Evolutionary conservation across 108 stramenopile species (phyloP), one percentile per base, ranked within the genome.

Genomic region (Fragilaria radians): DNA sequence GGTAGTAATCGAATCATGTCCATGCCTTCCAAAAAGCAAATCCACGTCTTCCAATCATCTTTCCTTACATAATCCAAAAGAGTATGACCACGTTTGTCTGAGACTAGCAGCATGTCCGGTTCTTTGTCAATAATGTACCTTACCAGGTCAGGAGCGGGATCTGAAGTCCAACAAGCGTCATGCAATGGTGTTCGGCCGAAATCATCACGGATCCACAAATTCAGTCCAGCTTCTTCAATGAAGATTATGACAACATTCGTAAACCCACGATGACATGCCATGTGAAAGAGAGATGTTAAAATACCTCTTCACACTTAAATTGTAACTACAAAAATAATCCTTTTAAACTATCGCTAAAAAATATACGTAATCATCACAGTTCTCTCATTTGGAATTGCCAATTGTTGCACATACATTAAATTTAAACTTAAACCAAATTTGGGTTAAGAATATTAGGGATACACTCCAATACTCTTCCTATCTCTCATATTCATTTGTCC

Each of bases 271-370:
- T 89, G 74, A 57, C 94, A 93, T 0, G 86, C 89, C 79, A 93
- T 78, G 60, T 93, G 94, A 22, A 95, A 66, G 21, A 95, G 60
- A n/a, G n/a, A n/a, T n/a, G n/a, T n/a, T n/a, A n/a, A n/a, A n/a
- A n/a, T n/a, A n/a, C n/a, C n/a, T n/a, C n/a, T n/a, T n/a, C n/a
- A n/a, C n/a, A n/a, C n/a, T n/a, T n/a, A n/a, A n/a, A n/a, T n/a
- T n/a, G n/a, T n/a, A n/a, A n/a, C n/a, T n/a, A n/a, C n/a, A n/a
- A n/a, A n/a, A n/a, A n/a, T n/a, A n/a, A n/a, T n/a, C n/a, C n/a
- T n/a, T n/a, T n/a, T n/a, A n/a, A n/a, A n/a, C n/a, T n/a, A n/a
- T n/a, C n/a, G n/a, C n/a, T n/a, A n/a, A n/a, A n/a, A n/a, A n/a
- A n/a, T n/a, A n/a, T n/a, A n/a, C n/a, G n/a, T n/a, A n/a, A n/a